Percentiles rank a stretch among this genome's conserved stretches.
Conservation (phyloP, 129 eudicot genomes). For the Silybum marianum region DNA sequence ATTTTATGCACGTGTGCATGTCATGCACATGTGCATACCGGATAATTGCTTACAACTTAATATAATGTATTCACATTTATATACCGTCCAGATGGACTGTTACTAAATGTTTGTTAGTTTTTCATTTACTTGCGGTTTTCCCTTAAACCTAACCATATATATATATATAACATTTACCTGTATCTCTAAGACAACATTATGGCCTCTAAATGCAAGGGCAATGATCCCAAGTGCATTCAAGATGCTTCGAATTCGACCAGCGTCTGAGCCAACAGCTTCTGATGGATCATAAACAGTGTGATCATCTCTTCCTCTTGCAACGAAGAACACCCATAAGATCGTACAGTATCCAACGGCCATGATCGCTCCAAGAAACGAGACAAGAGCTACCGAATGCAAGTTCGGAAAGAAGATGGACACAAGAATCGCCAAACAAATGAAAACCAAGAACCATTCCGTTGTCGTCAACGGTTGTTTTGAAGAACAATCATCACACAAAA, state of each 20-base stretch:
- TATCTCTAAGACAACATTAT: slow-evolving; percentile 66
- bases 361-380: slow-evolving; percentile 46
- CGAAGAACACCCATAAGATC: slow-evolving; percentile 39
- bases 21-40: no score
- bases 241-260: slow-evolving; percentile 13
- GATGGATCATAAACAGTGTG: slow-evolving; percentile 13
- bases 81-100: no score
- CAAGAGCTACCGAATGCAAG: slow-evolving; percentile 45
- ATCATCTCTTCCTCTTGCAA: slow-evolving; percentile 29
- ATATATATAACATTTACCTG: slow-evolving; percentile 36
- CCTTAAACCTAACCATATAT: no score
- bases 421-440: slow-evolving; percentile 43
- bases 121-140: no score
- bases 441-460: slow-evolving; percentile 52
- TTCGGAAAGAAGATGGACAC: slow-evolving; percentile 51
- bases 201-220: slow-evolving; percentile 63
- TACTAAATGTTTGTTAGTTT: no score
- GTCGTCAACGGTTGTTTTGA: slow-evolving; percentile 19
- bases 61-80: no score
- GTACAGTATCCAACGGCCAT: slow-evolving; percentile 40
- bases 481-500: slow-evolving; percentile 31
- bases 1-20: no score
- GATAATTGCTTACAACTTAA: no score
- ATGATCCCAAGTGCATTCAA: slow-evolving; percentile 48
- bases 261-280: neutral